These are phyloP conservation scores for Calonectria pseudoreteaudii DNA, from an alignment of 2,329 filamentous ascomycete species.

Conservation along the genomic window DNA sequence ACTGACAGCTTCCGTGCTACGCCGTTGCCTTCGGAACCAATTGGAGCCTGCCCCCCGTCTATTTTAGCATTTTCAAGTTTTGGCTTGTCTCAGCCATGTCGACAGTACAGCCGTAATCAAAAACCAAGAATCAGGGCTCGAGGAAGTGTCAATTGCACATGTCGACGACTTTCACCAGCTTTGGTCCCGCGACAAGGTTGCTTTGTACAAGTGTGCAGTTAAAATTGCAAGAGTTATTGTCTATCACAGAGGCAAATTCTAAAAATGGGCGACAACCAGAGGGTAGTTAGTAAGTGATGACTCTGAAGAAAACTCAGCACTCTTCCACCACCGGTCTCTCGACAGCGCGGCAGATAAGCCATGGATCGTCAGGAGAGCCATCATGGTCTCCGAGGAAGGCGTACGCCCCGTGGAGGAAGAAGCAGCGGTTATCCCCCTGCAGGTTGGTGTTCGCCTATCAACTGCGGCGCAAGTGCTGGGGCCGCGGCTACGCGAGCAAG, in stretches of 20 bases:
- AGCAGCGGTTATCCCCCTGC: conserved; percentile 6
- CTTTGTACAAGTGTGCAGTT: conserved; percentile 5
- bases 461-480: background rate
- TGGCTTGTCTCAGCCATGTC: background rate
- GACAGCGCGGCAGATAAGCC: background rate
- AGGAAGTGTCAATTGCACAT: background rate
- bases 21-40: background rate
- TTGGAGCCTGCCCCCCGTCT: background rate
- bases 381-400: background rate
- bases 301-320: conserved; percentile 1
- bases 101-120: background rate
- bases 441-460: background rate
- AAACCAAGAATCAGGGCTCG: background rate
- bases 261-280: background rate
- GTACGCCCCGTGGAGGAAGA: background rate
- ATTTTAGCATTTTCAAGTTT: background rate
- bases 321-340: background rate
- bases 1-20: background rate
- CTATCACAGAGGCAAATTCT: no score
- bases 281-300: background rate
- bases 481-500: background rate
- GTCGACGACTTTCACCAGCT: conserved; percentile 15
- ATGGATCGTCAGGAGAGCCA: conserved; percentile 11
- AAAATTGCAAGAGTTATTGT: background rate
- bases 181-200: conserved; percentile 9